Conservation (phyloP, 23 red algal species). For the Chondrus crispus region DNA sequence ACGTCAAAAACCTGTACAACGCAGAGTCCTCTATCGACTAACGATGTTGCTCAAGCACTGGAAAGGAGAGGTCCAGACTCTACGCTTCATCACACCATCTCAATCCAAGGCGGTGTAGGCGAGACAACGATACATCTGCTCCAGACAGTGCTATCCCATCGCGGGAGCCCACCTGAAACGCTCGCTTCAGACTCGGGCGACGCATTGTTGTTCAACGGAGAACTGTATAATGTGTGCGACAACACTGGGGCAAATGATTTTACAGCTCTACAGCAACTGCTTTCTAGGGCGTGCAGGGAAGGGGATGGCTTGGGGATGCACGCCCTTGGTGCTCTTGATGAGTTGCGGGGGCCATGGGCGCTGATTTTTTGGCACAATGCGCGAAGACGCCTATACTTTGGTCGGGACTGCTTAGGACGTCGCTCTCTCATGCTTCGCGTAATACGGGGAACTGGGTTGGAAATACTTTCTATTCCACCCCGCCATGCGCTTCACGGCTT, state of each 20-base stretch:
- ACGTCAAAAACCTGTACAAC: background rate
- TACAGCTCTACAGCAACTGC: constrained; percentile 11
- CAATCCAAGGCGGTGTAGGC: background rate
- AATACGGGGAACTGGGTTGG: constrained; percentile 13
- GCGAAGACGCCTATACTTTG: constrained; percentile 47
- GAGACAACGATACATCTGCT: background rate
- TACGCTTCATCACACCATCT: background rate
- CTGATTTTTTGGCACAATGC: constrained; percentile 49
- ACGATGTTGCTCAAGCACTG: background rate
- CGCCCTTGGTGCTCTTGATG: constrained; percentile 33
- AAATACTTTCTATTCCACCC: constrained; percentile 45
- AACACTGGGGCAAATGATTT: background rate
- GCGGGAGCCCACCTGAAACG: background rate
- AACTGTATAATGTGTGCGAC: constrained; percentile 42
- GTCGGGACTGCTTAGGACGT: constrained; percentile 69
- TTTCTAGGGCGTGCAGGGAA: background rate
- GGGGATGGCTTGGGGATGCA: background rate
- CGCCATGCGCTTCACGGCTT: background rate
- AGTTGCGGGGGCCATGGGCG: constrained; percentile 71
- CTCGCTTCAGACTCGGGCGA: background rate
- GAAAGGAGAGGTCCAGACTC: constrained; percentile 43
- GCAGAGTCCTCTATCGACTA: background rate
- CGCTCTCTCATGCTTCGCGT: constrained; percentile 69
- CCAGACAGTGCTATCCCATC: constrained; percentile 43
- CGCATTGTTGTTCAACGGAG: constrained; percentile 65